These are phyloP conservation scores for Prunus padus DNA, from an alignment of 306 rosid species.

Conservation along the genomic window DNA sequence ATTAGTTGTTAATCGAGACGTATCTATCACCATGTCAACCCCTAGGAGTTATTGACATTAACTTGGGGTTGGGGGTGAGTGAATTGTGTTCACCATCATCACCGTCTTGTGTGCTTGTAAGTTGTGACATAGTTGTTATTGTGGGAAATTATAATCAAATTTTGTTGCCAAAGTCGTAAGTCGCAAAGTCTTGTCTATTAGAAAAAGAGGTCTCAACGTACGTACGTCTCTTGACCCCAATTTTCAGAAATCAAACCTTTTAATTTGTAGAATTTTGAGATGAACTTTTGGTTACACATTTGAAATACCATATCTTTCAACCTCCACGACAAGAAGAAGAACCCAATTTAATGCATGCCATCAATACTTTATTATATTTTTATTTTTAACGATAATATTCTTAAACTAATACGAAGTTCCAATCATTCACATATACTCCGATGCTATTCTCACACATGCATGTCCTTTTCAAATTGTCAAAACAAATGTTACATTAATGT, in stretches of 20 bases:
- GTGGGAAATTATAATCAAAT: background rate
- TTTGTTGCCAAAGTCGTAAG: background rate
- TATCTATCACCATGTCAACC: background rate
- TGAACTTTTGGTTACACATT: background rate
- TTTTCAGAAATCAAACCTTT: background rate
- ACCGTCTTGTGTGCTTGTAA: background rate
- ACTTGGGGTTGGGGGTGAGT: background rate
- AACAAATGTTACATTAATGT: slow-evolving; percentile 1
- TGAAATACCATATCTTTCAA: background rate
- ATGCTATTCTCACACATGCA: slow-evolving; percentile 3
- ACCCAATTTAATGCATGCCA: background rate
- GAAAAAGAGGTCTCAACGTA: background rate
- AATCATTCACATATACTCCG: background rate
- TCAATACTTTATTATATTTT: background rate
- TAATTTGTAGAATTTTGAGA: no score
- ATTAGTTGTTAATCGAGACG: background rate
- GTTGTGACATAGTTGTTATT: background rate
- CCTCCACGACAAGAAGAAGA: background rate
- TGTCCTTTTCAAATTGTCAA: slow-evolving; percentile 4
- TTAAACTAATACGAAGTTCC: background rate
- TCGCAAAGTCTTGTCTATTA: background rate
- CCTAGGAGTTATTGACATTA: background rate
- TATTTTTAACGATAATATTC: background rate
- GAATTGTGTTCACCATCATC: background rate
- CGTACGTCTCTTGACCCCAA: background rate